phyloP scores from a whole-genome alignment of 108 stramenopile genomes.

The Skeletonema costatum region DNA sequence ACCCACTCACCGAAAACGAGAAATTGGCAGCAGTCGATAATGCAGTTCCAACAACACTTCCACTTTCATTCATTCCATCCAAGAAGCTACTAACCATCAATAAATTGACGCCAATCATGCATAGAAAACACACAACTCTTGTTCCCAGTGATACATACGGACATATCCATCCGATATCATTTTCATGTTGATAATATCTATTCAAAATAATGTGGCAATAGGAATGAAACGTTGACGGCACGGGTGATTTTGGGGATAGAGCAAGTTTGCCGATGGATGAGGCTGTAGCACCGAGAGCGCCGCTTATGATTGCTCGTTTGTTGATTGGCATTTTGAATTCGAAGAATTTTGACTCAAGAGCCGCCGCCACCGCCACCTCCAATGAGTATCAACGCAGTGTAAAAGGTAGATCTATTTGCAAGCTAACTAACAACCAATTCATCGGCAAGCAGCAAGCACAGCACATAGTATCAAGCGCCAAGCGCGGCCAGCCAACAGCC shows the following conservation, averaged over 20 bases:
- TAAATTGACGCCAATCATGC: constrained; percentile 65
- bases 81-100: constrained; percentile 77
- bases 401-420: too few species aligned
- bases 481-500: too few species aligned
- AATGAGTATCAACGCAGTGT: background rate
- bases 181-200: background rate
- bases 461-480: too few species aligned
- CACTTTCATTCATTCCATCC: constrained; percentile 79
- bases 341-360: background rate
- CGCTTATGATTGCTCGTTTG: constrained; percentile 54
- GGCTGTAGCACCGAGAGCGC: constrained; percentile 66
- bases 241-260: constrained; percentile 44
- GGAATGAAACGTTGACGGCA: constrained; percentile 13
- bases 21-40: constrained; percentile 81
- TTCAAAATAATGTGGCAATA: constrained; percentile 24
- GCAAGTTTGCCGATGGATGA: constrained; percentile 69
- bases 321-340: constrained; percentile 31
- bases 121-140: constrained; percentile 52
- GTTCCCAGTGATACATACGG: constrained; percentile 31
- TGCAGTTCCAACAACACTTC: constrained; percentile 73
- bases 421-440: background rate
- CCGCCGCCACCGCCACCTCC: background rate
- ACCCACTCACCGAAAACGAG: constrained; percentile 39
- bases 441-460: too few species aligned
- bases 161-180: constrained; percentile 8